Evolutionary conservation across 164 flowering plant genomes (phyloP).

Genomic region (Vitis cinerea): DNA sequence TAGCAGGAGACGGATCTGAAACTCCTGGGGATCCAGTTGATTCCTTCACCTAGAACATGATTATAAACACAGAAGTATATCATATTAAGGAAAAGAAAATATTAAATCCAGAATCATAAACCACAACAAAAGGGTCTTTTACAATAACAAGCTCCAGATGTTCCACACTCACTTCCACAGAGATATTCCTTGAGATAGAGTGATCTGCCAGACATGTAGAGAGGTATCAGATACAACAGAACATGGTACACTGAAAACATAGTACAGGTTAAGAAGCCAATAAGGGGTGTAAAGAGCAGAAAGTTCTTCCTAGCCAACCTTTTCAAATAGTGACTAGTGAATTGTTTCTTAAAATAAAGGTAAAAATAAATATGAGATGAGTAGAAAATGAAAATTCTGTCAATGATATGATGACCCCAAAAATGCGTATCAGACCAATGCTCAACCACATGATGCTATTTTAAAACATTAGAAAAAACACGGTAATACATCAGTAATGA

Average conservation of each 20-base stretch:
- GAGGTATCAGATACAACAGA: slow-evolving; percentile 16
- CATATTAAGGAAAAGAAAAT: slow-evolving; percentile 1
- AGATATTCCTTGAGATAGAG: slow-evolving; percentile 37
- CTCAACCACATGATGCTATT: no score
- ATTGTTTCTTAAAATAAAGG: no score
- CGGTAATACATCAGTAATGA: neutral
- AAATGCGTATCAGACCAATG: no score
- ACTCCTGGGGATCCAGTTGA: slow-evolving; percentile 36
- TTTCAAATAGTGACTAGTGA: no score
- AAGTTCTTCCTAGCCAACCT: no score
- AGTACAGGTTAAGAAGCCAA: no score
- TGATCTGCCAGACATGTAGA: slow-evolving; percentile 38
- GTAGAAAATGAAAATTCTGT: no score
- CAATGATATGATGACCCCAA: no score
- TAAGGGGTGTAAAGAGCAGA: no score
- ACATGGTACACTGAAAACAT: no score
- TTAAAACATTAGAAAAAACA: no score
- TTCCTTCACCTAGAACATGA: slow-evolving; percentile 46
- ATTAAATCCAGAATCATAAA: neutral
- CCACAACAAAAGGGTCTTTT: neutral
- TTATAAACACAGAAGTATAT: slow-evolving; percentile 2
- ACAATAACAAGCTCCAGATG: slow-evolving; percentile 18
- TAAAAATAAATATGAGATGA: no score
- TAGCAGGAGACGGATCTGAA: slow-evolving; percentile 43
- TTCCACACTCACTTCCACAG: slow-evolving; percentile 41